These are phyloP conservation scores for Trichophyton verrucosum DNA, from an alignment of 2,329 filamentous ascomycete species.

Conservation along the genomic window DNA sequence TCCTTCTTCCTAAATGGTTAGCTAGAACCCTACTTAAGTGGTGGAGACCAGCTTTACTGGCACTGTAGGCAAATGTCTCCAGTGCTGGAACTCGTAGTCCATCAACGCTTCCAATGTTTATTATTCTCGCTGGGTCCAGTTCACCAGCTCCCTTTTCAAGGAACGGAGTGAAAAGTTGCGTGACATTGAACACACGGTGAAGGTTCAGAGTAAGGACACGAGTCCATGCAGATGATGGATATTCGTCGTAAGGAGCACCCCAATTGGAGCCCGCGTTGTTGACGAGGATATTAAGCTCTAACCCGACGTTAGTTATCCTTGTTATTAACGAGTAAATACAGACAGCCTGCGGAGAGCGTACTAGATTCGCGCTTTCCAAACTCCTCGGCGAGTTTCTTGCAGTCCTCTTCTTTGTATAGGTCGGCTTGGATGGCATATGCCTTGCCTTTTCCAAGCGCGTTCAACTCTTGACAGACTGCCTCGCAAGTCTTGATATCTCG, in stretches of 20 bases:
- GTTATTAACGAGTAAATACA: neutral
- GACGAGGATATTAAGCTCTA: slow-evolving; percentile 38
- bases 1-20: slow-evolving; percentile 39
- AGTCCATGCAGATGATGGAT: slow-evolving; percentile 46
- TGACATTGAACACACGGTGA: slow-evolving; percentile 41
- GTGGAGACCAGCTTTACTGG: slow-evolving; percentile 42
- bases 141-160: slow-evolving; percentile 36
- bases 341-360: slow-evolving; percentile 30
- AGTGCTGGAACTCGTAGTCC: slow-evolving; percentile 41
- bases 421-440: slow-evolving; percentile 41
- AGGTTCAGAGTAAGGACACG: slow-evolving; percentile 45
- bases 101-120: slow-evolving; percentile 44
- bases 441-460: slow-evolving; percentile 40
- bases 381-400: slow-evolving; percentile 37
- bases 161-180: slow-evolving; percentile 36
- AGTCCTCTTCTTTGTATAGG: slow-evolving; percentile 41
- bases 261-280: slow-evolving; percentile 45
- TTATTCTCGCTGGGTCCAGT: slow-evolving; percentile 36
- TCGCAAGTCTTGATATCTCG: slow-evolving; percentile 41
- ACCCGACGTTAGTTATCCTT: slow-evolving; percentile 39
- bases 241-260: slow-evolving; percentile 47
- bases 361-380: slow-evolving; percentile 39
- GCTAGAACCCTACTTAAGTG: slow-evolving; percentile 42
- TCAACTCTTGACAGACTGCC: slow-evolving; percentile 36
- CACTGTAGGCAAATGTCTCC: slow-evolving; percentile 43